Percentiles rank a stretch among this genome's conserved stretches.
Conservation (phyloP, 208 protist genomes). For the Acanthamoeba rhysodes region DNA sequence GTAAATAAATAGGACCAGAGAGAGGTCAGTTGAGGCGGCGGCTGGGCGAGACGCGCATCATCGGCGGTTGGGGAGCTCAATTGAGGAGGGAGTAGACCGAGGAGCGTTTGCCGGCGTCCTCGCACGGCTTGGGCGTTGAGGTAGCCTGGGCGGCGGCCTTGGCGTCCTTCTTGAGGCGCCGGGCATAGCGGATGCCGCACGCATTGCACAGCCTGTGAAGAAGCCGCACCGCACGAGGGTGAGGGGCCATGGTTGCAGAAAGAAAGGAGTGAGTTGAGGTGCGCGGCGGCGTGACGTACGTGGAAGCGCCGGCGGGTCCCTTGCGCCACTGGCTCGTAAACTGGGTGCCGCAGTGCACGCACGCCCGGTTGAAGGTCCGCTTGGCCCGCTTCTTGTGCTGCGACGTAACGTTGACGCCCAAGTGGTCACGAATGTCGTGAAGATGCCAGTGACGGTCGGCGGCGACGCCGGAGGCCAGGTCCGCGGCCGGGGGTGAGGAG, state of each 20-base stretch:
- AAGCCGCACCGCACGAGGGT: not conserved
- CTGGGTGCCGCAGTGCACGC: conserved; percentile 2
- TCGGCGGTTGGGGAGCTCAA: not conserved
- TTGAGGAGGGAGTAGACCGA: not conserved
- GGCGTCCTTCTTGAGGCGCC: not conserved
- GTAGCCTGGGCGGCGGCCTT: not conserved
- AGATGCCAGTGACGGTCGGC: not conserved
- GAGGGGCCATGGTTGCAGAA: not conserved
- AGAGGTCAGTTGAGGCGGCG: too few relatives aligned
- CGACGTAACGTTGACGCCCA: not conserved
- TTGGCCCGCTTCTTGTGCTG: conserved; percentile 15
- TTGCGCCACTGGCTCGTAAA: conserved; percentile 36
- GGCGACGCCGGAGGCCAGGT: not conserved
- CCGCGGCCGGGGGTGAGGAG: not conserved
- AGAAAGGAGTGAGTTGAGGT: not conserved
- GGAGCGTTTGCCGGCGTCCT: not conserved
- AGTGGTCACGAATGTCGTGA: not conserved
- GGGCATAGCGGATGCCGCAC: not conserved
- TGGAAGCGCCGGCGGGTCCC: not conserved
- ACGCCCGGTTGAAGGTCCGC: conserved; percentile 32
- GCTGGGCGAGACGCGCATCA: too few relatives aligned
- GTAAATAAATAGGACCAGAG: too few relatives aligned
- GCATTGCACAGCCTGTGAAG: not conserved
- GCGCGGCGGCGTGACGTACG: not conserved
- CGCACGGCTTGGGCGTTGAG: not conserved